Base-by-base conservation (phyloP, 768 basidiomycete species). In the Tylopilus balloui region DNA sequence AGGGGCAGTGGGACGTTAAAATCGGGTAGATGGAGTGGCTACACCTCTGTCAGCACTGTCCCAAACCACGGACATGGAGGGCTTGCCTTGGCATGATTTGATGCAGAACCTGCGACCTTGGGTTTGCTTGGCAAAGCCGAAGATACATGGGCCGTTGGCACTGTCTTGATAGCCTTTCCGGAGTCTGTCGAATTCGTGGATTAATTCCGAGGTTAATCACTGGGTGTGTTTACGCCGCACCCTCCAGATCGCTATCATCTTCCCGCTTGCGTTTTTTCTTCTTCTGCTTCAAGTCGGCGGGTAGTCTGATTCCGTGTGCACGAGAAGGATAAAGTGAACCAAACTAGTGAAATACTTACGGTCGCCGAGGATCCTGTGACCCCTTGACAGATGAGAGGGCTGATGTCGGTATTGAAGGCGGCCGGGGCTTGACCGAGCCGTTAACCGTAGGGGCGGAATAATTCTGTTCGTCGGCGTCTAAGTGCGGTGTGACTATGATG, bases 211-310 rank as follows among this genome's bases (percentile, higher is more conserved):
- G 31, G 19, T 19, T 8, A 39, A 50, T 47, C 10, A 47, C 6
- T 34, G 41, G 27, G 31, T 28, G 46, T 50, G 40, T 32, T 38
- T 50, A 54, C 64, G 45, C 66, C 80, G 81, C 79, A 62, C 73
- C 73, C 59, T 89, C 87, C 27, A 71, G 66, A 54, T 89, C 88
- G 55, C 84, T 86, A n/a, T 81, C 82, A 32, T 78, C 81, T 9
- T 88, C 87, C 48, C 85, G 78, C 76, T 86, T 88, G 67, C 88
- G 86, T 63, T 90, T 91, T 71, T 89, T 88, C 71, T 87, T 88
- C 73, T 86, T 88, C 69, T 80, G 86, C 73, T 84, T 86, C 24
- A 73, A 52, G 40, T 86, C 85, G 12, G 81, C 78, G 11, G 66
- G 54, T 44, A 63, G 42, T 47, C 69, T 73, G 41, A 17, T 31